A percentile compares a stretch with the other conserved stretches of the same genome.
Evolutionary conservation across 305 asterid genomes (phyloP).

Genomic region (Solanum hybrid): DNA sequence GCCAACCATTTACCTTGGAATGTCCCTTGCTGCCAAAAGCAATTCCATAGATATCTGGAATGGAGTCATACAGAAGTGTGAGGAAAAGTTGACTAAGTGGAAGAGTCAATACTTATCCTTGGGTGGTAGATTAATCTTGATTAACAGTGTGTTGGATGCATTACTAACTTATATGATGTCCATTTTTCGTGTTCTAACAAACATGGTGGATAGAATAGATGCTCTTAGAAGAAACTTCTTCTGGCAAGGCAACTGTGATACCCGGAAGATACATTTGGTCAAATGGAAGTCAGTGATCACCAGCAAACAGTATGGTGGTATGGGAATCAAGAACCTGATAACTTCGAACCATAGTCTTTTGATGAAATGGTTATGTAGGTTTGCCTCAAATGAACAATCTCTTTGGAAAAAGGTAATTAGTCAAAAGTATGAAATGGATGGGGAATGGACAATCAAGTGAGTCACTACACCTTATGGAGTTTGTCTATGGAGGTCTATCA

Average conservation of each 20-base stretch:
- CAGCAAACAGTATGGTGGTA: background rate
- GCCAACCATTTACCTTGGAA: background rate
- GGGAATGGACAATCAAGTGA: background rate
- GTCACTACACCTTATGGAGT: background rate
- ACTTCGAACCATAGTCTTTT: background rate
- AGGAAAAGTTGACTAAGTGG: background rate
- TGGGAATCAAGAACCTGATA: background rate
- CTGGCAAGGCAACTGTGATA: background rate
- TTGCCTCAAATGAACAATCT: background rate
- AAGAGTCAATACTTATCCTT: background rate
- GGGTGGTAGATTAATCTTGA: background rate
- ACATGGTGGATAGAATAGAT: background rate
- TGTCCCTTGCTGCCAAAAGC: background rate
- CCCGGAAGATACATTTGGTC: background rate
- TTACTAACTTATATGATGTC: background rate
- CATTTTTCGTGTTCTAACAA: background rate
- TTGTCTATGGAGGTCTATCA: background rate
- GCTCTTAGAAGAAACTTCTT: background rate
- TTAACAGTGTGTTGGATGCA: background rate
- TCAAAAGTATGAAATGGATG: background rate
- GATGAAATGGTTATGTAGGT: background rate
- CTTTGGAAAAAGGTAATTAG: background rate
- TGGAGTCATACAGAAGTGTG: background rate
- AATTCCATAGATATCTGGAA: background rate
- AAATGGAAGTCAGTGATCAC: background rate